These are phyloP conservation scores for Luffa aegyptiaca DNA, from an alignment of 306 rosid genomes.

Conservation along the genomic window DNA sequence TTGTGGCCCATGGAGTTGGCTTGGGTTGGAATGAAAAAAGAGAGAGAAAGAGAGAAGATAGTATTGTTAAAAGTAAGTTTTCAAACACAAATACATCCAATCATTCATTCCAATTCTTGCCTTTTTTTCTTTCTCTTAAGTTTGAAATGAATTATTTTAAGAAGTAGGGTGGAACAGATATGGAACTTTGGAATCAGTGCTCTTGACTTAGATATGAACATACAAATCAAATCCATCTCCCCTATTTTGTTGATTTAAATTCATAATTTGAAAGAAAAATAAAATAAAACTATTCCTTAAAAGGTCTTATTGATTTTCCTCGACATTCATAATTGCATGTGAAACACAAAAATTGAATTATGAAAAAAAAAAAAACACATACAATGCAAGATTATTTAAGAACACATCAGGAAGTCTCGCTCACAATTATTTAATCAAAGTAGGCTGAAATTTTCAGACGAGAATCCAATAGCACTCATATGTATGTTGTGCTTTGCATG, in stretches of 20 bases:
- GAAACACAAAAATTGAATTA: background rate
- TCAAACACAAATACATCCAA: background rate
- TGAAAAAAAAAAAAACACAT: background rate
- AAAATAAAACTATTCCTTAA: background rate
- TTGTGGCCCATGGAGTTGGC: background rate
- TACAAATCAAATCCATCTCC: background rate
- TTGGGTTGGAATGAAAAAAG: background rate
- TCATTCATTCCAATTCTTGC: background rate
- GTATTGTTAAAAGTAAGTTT: background rate
- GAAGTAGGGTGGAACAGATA: background rate
- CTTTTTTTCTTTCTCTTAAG: background rate
- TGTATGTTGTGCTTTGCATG: background rate
- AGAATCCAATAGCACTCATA: background rate
- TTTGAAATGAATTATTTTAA: slow-evolving; percentile 1
- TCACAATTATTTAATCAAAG: background rate
- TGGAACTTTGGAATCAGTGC: slow-evolving; percentile 3
- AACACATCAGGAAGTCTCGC: background rate
- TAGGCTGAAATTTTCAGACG: background rate
- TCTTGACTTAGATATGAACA: slow-evolving; percentile 2
- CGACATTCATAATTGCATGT: background rate
- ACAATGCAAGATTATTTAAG: background rate
- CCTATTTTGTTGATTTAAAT: background rate
- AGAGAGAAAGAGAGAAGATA: background rate
- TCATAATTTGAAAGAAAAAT: too few species aligned
- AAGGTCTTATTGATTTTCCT: background rate